Base-by-base conservation (phyloP, 2,329 filamentous ascomycete species). In the Amphichorda felina region DNA sequence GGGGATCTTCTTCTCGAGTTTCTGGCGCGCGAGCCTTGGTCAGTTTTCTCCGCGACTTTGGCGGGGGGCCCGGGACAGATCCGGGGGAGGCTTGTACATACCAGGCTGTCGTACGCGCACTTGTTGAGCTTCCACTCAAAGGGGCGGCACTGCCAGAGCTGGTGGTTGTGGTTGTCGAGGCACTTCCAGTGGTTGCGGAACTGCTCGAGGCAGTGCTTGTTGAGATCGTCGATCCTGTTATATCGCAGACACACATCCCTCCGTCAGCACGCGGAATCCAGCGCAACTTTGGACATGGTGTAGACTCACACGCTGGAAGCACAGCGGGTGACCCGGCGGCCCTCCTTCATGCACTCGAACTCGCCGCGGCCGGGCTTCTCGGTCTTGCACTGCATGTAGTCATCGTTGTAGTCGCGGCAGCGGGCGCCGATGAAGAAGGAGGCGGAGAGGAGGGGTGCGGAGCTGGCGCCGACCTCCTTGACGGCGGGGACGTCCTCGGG, bases 371-470 rank as follows among this genome's bases (percentile, higher is more conserved):
- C 91, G 43, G 84, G 81, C 51, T 86, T 79, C 65, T 95, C 87
- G 48, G 76, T 84, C 80, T 98, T 98, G 82, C 91, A 98, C 69
- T 94, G 84, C 89, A 98, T 98, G 67, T 82, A 98, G 66, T 98
- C 91, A 70, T 98, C 91, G 64, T 96, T 96, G 72, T 88, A 98
- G 35, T 83, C 70, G 59, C 75, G 82, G 79, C 91, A 98, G 55
- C 89, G 81, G 47, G 87, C 88, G 44, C 91, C 91, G 57, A 98
- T 98, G 62, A 96, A 98, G 73, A 84, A 98, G 35, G 86, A 79
- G 22, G 91, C 91, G 45, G 85, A 94, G 40, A 94, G 70, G 30
- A 98, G 74, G 37, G 91, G 91, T 27, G 88, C 91, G 39, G 89
- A 96, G 53, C 81, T 94, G 54, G 86, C 76, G 53, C 91, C 91